Percentiles rank a stretch among this genome's conserved stretches.
These are phyloP conservation scores for Citrus trifoliata DNA, from an alignment of 345 rosid genomes.

Conservation along the genomic window DNA sequence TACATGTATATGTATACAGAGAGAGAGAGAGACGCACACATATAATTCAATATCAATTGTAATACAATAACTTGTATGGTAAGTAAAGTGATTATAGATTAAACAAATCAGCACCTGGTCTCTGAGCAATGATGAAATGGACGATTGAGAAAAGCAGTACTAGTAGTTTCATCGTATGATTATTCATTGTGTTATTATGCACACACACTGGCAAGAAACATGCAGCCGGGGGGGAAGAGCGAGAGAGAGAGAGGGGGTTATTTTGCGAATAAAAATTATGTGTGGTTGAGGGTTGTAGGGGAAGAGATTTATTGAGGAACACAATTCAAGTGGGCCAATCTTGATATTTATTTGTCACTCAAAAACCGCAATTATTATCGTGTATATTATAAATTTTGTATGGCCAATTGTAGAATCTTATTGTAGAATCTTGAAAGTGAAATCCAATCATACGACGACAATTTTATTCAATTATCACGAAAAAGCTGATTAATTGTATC, in stretches of 20 bases:
- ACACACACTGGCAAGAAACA: neutral
- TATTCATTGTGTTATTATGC: neutral
- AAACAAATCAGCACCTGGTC: slow-evolving; percentile 8
- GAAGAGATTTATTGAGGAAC: neutral
- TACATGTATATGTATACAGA: no score
- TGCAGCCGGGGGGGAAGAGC: neutral
- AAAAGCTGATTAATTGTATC: neutral
- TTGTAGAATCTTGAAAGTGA: neutral
- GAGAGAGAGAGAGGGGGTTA: neutral
- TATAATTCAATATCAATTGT: no score
- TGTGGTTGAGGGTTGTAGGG: slow-evolving; percentile 23
- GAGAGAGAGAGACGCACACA: no score
- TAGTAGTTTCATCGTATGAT: neutral
- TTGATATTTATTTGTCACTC: neutral
- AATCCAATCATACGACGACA: no score
- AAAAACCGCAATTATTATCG: neutral
- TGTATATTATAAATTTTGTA: neutral
- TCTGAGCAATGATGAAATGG: slow-evolving; percentile 9
- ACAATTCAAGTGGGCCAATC: slow-evolving; percentile 5
- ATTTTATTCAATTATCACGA: neutral
- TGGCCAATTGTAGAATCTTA: neutral
- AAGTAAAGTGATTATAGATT: neutral
- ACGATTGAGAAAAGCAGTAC: neutral
- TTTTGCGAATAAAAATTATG: neutral
- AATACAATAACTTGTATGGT: neutral